A percentile compares a stretch with the other conserved stretches of the same genome.
phyloP scores from a whole-genome alignment of 2,329 filamentous ascomycete species.

The Colletotrichum camelliae region DNA sequence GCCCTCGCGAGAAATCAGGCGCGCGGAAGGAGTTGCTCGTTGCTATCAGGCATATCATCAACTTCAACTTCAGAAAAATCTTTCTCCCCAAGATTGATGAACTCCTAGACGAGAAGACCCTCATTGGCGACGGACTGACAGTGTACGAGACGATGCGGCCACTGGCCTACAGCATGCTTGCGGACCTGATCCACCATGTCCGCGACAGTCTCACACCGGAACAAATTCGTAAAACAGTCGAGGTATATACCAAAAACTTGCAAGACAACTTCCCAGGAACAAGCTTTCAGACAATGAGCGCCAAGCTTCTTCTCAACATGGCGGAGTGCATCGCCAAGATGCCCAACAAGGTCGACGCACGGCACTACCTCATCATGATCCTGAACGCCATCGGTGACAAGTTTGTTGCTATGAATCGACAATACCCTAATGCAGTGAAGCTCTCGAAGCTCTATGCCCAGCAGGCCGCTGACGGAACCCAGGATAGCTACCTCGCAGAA shows the following conservation, averaged over 20 bases:
- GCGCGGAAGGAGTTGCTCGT: constrained; percentile 95
- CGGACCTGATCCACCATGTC: constrained; percentile 96
- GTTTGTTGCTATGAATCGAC: constrained; percentile 96
- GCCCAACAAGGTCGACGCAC: constrained; percentile 89
- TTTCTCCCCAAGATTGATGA: constrained; percentile 96
- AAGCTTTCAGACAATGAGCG: constrained; percentile 99
- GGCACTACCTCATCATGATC: constrained; percentile 96
- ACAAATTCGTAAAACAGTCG: constrained; percentile 93
- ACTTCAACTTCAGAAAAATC: constrained; percentile 96
- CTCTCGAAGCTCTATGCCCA: constrained; percentile 79
- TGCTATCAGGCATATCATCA: constrained; percentile 97
- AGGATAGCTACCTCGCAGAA: constrained; percentile 85
- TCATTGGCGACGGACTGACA: constrained; percentile 94
- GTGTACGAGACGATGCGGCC: constrained; percentile 97
- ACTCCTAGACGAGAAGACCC: constrained; percentile 87
- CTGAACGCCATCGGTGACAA: constrained; percentile 98
- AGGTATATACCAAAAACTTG: constrained; percentile 95
- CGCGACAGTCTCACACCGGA: constrained; percentile 86
- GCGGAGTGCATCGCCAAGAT: constrained; percentile 96
- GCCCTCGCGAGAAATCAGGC: constrained; percentile 90
- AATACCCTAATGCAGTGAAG: constrained; percentile 95
- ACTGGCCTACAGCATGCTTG: constrained; percentile 96
- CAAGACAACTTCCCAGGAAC: constrained; percentile 97
- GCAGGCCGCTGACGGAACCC: constrained; percentile 64
- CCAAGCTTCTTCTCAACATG: constrained; percentile 96